phyloP scores from a whole-genome alignment of 768 basidiomycete genomes.

The Suillus bovinus region DNA sequence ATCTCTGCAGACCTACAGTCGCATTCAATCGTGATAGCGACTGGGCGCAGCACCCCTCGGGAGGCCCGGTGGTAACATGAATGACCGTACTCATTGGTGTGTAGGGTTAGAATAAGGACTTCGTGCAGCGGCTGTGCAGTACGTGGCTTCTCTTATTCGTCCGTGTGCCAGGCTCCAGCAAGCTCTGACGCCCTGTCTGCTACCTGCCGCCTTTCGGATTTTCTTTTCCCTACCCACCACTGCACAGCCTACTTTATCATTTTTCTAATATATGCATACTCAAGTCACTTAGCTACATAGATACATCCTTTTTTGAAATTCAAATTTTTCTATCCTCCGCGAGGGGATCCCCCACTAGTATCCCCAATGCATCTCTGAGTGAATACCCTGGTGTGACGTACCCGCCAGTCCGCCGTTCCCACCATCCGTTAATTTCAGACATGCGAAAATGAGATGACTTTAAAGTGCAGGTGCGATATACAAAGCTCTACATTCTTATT shows the following conservation, averaged over 20 bases:
- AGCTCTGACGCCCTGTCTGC: not conserved
- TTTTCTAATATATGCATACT: not conserved
- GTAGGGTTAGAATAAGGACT: not conserved
- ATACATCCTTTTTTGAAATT: too few species aligned
- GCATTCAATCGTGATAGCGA: too few species aligned
- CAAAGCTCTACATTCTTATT: too few species aligned
- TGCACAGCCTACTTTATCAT: not conserved
- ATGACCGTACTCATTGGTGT: constrained; percentile 41
- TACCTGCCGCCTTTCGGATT: not conserved
- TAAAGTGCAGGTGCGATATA: too few species aligned
- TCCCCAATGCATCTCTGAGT: too few species aligned
- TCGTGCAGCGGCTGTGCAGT: not conserved
- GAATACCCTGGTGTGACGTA: too few species aligned
- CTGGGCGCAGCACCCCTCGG: constrained; percentile 55
- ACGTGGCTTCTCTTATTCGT: not conserved
- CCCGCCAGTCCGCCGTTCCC: too few species aligned
- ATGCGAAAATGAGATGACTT: too few species aligned
- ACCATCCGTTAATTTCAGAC: too few species aligned
- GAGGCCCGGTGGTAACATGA: constrained; percentile 68
- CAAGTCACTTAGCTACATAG: not conserved
- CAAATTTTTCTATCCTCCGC: too few species aligned
- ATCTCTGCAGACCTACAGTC: not conserved
- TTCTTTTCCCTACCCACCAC: not conserved
- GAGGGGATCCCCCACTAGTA: too few species aligned
- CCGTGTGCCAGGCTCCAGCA: not conserved